Conservation (phyloP, 75 land plant genomes). For the Azolla pinnata region DNA sequence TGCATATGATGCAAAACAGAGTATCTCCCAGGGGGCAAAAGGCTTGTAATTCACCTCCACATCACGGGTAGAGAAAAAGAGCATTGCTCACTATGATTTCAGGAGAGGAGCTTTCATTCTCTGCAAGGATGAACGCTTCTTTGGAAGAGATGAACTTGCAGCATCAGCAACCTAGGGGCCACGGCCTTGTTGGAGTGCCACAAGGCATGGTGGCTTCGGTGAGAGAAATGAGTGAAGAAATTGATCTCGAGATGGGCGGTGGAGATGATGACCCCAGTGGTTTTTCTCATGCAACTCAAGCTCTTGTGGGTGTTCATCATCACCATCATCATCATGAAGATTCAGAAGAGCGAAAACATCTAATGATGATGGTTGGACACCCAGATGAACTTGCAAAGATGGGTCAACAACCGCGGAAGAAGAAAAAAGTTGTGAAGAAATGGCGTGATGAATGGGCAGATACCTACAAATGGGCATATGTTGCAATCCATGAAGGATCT, state of each 20-base stretch:
- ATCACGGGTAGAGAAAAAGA: too few species aligned
- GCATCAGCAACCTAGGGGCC: constrained; percentile 47
- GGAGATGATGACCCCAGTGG: constrained; percentile 78
- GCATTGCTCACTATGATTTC: too few species aligned
- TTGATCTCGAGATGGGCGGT: constrained; percentile 85
- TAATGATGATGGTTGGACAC: constrained; percentile 39
- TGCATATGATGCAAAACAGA: too few species aligned
- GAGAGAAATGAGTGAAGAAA: constrained; percentile 77
- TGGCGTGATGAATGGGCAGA: constrained; percentile 99
- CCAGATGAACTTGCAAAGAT: constrained; percentile 33
- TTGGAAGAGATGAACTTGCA: constrained; percentile 72
- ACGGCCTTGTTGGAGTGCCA: constrained; percentile 31
- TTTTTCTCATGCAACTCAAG: constrained; percentile 42
- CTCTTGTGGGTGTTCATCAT: constrained; percentile 12
- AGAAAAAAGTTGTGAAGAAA: constrained; percentile 91
- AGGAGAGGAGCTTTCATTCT: constrained; percentile 7
- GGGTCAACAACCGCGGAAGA: constrained; percentile 57
- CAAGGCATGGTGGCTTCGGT: constrained; percentile 20
- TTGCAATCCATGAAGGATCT: constrained; percentile 76
- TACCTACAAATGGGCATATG: constrained; percentile 98
- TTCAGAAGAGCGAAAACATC: constrained; percentile 48
- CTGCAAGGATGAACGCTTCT: constrained; percentile 46
- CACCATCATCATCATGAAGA: constrained; percentile 44
- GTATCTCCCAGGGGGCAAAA: too few species aligned
- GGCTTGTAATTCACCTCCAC: too few species aligned